phyloP scores from a whole-genome alignment of 768 basidiomycete species.

The Tylopilus sp. region DNA sequence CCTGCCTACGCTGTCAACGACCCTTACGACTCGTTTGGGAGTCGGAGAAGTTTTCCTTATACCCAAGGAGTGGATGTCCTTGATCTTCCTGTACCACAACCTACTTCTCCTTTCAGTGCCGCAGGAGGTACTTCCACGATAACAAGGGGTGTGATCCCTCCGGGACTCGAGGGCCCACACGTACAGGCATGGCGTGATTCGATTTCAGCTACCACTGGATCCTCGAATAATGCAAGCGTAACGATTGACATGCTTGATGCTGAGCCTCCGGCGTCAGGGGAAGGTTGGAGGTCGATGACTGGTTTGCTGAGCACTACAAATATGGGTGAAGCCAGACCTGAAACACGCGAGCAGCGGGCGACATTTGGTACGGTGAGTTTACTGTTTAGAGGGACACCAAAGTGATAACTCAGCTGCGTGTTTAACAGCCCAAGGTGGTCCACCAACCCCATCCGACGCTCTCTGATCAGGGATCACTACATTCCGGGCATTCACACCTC shows the following conservation, averaged over 20 bases:
- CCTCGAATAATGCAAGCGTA: constrained; percentile 31
- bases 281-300: constrained; percentile 56
- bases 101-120: constrained; percentile 48
- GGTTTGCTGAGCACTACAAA: constrained; percentile 23
- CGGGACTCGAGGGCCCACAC: constrained; percentile 35
- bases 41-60: constrained; percentile 23
- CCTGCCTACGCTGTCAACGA: constrained; percentile 31
- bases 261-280: constrained; percentile 59
- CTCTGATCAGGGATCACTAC: constrained; percentile 66
- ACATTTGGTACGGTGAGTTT: constrained; percentile 63
- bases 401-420: constrained; percentile 15
- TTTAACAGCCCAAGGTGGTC: constrained; percentile 41
- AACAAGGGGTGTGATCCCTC: constrained; percentile 27
- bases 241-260: constrained; percentile 65
- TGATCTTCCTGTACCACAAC: constrained; percentile 56
- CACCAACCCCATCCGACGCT: constrained; percentile 38
- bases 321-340: constrained; percentile 15
- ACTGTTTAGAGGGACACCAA: background rate
- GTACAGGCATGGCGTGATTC: constrained; percentile 35
- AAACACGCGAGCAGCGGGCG: constrained; percentile 39
- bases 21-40: constrained; percentile 28
- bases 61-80: constrained; percentile 43
- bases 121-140: constrained; percentile 32
- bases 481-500: constrained; percentile 59
- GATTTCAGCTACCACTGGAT: constrained; percentile 31